Evolutionary conservation across 768 basidiomycete genomes (phyloP).

Genomic region (Lanmaoa pseudosensibilis): DNA sequence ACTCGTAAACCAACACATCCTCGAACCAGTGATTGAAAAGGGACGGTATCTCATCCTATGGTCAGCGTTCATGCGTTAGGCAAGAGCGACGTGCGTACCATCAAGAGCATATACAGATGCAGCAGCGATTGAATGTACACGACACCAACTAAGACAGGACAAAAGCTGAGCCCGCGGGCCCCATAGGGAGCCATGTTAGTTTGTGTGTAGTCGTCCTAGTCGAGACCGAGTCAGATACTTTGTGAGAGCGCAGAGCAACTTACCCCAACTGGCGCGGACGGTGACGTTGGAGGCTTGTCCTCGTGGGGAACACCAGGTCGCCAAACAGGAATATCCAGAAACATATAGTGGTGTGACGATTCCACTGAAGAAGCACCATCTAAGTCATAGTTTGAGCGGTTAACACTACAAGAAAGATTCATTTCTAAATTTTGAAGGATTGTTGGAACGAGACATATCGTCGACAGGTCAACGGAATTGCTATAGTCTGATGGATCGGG

Average conservation of each 20-base stretch:
- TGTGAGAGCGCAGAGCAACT: not conserved
- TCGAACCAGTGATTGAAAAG: constrained; percentile 23
- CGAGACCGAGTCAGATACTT: not conserved
- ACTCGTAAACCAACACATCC: constrained; percentile 13
- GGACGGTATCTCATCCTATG: constrained; percentile 18
- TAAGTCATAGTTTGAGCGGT: not conserved
- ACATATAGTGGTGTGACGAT: not conserved
- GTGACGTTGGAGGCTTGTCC: not conserved
- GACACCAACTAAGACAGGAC: constrained; percentile 15
- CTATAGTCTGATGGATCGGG: not conserved
- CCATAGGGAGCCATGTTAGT: constrained; percentile 3
- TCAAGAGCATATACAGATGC: constrained; percentile 25
- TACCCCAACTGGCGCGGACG: not conserved
- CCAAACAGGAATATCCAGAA: constrained; percentile 1
- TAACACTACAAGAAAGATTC: constrained; percentile 6
- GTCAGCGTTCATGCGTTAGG: not conserved
- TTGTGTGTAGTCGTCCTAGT: constrained; percentile 1
- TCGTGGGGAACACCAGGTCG: not conserved
- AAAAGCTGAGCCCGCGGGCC: constrained; percentile 21
- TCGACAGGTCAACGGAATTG: not conserved
- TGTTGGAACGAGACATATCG: constrained; percentile 7
- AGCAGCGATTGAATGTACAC: constrained; percentile 16
- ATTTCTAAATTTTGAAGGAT: not conserved
- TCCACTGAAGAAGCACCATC: not conserved
- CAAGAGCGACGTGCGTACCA: constrained; percentile 9